These are phyloP conservation scores for Aspergillus novofumigatus DNA, from an alignment of 2,329 filamentous ascomycete genomes.

Conservation along the genomic window DNA sequence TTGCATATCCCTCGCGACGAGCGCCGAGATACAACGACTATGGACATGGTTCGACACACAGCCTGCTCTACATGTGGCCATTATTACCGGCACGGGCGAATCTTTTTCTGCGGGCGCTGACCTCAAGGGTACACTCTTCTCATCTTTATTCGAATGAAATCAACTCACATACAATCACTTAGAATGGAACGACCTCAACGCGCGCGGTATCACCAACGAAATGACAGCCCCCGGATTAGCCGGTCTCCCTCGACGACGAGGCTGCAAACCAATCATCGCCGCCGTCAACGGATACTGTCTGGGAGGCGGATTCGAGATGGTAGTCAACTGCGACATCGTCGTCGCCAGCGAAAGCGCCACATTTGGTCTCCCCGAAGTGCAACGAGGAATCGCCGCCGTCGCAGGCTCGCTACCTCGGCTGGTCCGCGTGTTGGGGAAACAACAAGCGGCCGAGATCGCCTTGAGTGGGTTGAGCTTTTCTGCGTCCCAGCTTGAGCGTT, in stretches of 20 bases:
- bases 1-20: conserved; percentile 40
- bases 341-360: conserved; percentile 45
- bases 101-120: conserved; percentile 68
- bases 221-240: conserved; percentile 56
- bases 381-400: conserved; percentile 65
- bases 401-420: conserved; percentile 68
- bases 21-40: conserved; percentile 42
- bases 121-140: conserved; percentile 47
- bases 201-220: conserved; percentile 25
- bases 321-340: conserved; percentile 68
- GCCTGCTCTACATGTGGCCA: conserved; percentile 56
- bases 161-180: neutral
- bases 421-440: conserved; percentile 61
- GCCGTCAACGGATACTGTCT: conserved; percentile 73
- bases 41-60: conserved; percentile 63
- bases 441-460: conserved; percentile 67
- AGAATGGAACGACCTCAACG: conserved; percentile 53
- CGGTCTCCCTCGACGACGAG: conserved; percentile 60
- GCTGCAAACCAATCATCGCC: conserved; percentile 71
- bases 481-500: conserved; percentile 57
- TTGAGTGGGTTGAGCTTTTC: conserved; percentile 58
- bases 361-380: conserved; percentile 69
- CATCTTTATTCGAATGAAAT: neutral
- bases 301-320: conserved; percentile 74
- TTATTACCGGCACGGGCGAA: conserved; percentile 60